A percentile compares a stretch with the other conserved stretches of the same genome.
Evolutionary conservation across 495 filamentous ascomycete genomes (phyloP).

Genomic region (Mycothermus thermophilus): DNA sequence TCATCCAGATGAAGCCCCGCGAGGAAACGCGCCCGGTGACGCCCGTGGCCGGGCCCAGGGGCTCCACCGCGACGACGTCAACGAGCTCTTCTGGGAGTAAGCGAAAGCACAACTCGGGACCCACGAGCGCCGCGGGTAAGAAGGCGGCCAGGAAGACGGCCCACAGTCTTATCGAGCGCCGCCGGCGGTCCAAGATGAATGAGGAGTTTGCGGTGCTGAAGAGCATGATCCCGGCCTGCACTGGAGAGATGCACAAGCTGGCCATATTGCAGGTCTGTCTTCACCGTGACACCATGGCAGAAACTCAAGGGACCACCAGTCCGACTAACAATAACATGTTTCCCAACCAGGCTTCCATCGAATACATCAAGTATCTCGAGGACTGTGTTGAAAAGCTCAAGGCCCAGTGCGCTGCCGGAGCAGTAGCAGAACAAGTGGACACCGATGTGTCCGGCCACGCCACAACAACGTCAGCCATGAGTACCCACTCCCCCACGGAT

Average conservation of each 20-base stretch:
- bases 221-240: slow-evolving; percentile 88
- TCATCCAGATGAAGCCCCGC: slow-evolving; percentile 90
- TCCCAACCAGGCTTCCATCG: slow-evolving; percentile 66
- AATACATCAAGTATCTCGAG: slow-evolving; percentile 91
- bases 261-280: slow-evolving; percentile 92
- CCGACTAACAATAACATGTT: too few species aligned
- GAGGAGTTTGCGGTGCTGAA: slow-evolving; percentile 93
- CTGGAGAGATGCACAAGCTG: slow-evolving; percentile 94
- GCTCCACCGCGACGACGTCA: background rate
- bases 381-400: slow-evolving; percentile 76
- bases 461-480: too few species aligned
- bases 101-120: slow-evolving; percentile 53
- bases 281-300: too few species aligned
- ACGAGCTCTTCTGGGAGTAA: slow-evolving; percentile 35
- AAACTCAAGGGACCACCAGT: too few species aligned
- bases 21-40: slow-evolving; percentile 24
- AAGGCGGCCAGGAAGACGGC: slow-evolving; percentile 96
- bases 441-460: too few species aligned
- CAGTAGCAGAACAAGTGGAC: slow-evolving; percentile 7
- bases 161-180: slow-evolving; percentile 84
- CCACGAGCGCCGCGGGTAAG: slow-evolving; percentile 66
- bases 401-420: slow-evolving; percentile 30
- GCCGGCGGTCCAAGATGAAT: slow-evolving; percentile 94
- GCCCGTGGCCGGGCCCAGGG: slow-evolving; percentile 6
- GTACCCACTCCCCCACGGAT: too few species aligned